Evolutionary conservation across 805 yeast genomes (phyloP).

Genomic region (Metschnikowia lachancei): DNA sequence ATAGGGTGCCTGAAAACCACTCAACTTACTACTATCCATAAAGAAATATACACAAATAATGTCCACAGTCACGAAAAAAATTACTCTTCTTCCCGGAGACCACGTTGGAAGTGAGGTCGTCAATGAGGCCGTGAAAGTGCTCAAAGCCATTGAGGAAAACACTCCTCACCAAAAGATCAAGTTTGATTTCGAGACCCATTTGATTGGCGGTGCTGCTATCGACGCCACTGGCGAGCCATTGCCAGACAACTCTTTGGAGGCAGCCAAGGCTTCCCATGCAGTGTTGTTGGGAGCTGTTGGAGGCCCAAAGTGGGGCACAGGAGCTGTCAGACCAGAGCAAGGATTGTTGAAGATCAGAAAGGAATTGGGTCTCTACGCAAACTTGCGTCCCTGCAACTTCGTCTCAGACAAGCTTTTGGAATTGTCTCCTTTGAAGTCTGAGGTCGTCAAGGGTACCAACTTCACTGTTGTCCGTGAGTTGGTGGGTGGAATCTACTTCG

Average conservation of each 20-base stretch:
- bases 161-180: conserved; percentile 44
- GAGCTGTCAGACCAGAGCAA: conserved; percentile 94
- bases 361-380: conserved; percentile 91
- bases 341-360: conserved; percentile 92
- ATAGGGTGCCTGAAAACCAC: not conserved
- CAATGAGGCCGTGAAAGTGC: conserved; percentile 87
- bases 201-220: conserved; percentile 98
- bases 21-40: not conserved
- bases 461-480: conserved; percentile 93
- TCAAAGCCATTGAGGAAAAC: conserved; percentile 65
- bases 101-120: conserved; percentile 93
- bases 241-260: conserved; percentile 77
- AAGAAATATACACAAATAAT: conserved; percentile 6
- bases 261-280: conserved; percentile 86
- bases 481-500: conserved; percentile 98
- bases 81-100: conserved; percentile 93
- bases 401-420: conserved; percentile 80
- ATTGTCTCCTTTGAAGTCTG: conserved; percentile 83
- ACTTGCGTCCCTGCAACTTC: conserved; percentile 94
- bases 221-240: conserved; percentile 94
- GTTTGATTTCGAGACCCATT: conserved; percentile 76
- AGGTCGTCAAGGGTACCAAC: conserved; percentile 85
- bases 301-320: conserved; percentile 99
- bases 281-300: conserved; percentile 98
- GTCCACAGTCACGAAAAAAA: conserved; percentile 48